Evolutionary conservation across 139 green algal genomes (phyloP), one percentile per base, ranked within the genome.

Genomic region (Closterium sp.): DNA sequence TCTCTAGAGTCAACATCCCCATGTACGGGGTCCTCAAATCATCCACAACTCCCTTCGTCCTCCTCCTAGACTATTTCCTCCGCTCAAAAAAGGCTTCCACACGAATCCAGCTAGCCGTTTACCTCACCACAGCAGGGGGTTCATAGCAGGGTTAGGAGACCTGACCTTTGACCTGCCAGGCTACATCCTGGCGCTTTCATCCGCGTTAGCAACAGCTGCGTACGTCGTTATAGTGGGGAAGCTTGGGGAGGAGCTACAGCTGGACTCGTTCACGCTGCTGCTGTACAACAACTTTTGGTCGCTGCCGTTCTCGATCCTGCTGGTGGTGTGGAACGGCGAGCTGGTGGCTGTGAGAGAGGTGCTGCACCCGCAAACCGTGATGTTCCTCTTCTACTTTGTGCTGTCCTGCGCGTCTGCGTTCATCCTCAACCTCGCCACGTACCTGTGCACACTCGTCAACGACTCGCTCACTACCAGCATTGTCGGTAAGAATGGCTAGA

Each of bases 1-100:
- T 96, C 29, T 31, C 32, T 13, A 28, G 92, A 21, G 92, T 96
- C 31, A 96, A 96, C 89, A 96, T 96, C 86, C 95, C 95, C n/a
- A 96, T 96, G 95, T 96, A 96, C 88, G 94, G 94, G 4, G 92
- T 96, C 31, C 91, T 96, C 34, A 96, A 96, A 88, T 95, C 70
- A 62, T 79, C 94, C 30, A 96, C 95, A 17, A 96, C 94, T 31
- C 94, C 95, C 31, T 96, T 94, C 87, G 92, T 95, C 84, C 91
- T 96, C 86, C 31, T 95, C 19, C 87, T 96, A 11, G 95, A 96
- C 79, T 96, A 93, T 90, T 30, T 95, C n/a, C 50, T 96, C 86
- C 91, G 93, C 17, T 42, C 73, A 24, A 95, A 95, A 28, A 85
- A 87, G 7, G 87, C 94, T 17, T 86, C 87, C 27, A 70, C 4